phyloP scores from a whole-genome alignment of 139 green algal species.

The Chlorella ohadii region DNA sequence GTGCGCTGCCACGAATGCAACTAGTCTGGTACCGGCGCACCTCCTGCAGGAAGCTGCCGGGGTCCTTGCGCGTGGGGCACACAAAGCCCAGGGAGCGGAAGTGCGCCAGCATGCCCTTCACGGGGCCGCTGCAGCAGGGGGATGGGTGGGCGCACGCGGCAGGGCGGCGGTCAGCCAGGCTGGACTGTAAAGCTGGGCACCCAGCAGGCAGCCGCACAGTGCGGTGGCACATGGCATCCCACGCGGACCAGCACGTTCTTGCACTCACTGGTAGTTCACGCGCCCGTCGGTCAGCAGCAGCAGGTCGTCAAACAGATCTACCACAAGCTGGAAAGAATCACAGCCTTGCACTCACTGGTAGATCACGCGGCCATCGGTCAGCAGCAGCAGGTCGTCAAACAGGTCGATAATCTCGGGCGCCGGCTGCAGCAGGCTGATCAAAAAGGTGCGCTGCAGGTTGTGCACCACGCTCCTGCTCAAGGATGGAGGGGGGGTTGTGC shows the following conservation, averaged over 20 bases:
- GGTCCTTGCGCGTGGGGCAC: slow-evolving; percentile 76
- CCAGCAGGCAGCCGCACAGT: too few relatives aligned
- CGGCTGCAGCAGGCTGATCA: slow-evolving; percentile 82
- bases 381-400: slow-evolving; percentile 79
- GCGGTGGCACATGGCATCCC: too few relatives aligned
- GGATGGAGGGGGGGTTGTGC: background rate
- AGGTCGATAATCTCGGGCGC: slow-evolving; percentile 73
- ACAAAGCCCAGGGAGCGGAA: slow-evolving; percentile 69
- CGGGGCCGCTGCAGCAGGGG: slow-evolving; percentile 49
- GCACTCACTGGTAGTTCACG: too few relatives aligned
- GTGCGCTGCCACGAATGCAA: too few relatives aligned
- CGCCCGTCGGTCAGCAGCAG: too few relatives aligned
- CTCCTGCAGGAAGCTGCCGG: slow-evolving; percentile 67
- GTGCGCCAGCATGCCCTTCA: slow-evolving; percentile 60
- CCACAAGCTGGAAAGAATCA: too few relatives aligned
- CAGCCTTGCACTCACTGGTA: slow-evolving; percentile 73
- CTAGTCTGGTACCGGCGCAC: too few relatives aligned
- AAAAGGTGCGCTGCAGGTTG: slow-evolving; percentile 53
- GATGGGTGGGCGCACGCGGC: background rate
- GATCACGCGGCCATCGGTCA: slow-evolving; percentile 64
- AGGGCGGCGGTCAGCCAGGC: background rate
- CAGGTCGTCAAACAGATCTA: too few relatives aligned
- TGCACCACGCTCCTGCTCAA: slow-evolving; percentile 41
- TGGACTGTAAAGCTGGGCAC: too few relatives aligned
- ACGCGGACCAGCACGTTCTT: too few relatives aligned